Conservation (phyloP, 148 eudicot species). For the Limonium bicolor region DNA sequence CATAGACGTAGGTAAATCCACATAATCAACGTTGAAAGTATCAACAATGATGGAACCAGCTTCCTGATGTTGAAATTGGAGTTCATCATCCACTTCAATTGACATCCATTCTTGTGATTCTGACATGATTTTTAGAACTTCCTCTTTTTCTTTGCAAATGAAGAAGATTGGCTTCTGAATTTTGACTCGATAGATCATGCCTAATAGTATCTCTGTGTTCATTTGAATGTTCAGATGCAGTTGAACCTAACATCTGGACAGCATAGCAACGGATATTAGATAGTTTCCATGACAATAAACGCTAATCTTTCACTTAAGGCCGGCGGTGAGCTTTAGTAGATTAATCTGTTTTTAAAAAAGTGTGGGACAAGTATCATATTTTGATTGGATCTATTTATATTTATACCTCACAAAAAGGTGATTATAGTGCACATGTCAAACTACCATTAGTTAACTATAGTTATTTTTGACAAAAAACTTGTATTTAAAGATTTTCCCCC, state of each 20-base stretch:
- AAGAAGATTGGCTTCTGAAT: conserved; percentile 9
- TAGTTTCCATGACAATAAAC: too few species aligned
- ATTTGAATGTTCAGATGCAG: conserved; percentile 15
- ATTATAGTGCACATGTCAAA: too few species aligned
- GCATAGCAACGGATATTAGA: too few species aligned
- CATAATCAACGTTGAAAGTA: conserved; percentile 7
- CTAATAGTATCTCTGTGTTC: conserved; percentile 13
- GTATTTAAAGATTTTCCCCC: too few species aligned
- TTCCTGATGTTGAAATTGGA: conserved; percentile 10
- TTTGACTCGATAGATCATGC: conserved; percentile 12
- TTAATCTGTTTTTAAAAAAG: too few species aligned
- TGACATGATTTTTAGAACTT: conserved; percentile 5
- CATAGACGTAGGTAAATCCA: conserved; percentile 9
- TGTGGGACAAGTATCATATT: too few species aligned
- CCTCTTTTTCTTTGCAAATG: conserved; percentile 9
- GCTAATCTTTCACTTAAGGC: too few species aligned
- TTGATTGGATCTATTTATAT: too few species aligned
- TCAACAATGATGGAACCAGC: conserved; percentile 16
- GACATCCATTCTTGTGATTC: conserved; percentile 15
- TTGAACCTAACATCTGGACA: conserved; percentile 27
- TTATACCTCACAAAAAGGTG: too few species aligned
- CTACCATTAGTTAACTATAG: too few species aligned
- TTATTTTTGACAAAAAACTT: too few species aligned
- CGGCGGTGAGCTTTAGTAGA: too few species aligned
- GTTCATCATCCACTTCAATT: conserved; percentile 3